Percentiles rank a stretch among this genome's conserved stretches.
Conservation (phyloP, 768 basidiomycete species). For the Daedaleopsis nitida region DNA sequence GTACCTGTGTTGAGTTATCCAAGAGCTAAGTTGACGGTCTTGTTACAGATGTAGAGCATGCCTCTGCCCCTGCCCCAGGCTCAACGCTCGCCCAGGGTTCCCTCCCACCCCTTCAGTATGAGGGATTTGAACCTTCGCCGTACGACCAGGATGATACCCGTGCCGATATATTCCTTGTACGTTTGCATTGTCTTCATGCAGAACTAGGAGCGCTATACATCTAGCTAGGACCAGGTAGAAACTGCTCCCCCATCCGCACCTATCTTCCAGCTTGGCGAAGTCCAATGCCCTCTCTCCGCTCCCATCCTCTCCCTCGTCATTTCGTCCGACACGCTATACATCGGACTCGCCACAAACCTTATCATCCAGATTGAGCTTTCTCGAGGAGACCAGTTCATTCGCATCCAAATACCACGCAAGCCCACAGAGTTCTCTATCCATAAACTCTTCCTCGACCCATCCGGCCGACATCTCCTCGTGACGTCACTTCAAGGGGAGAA, state of each 20-base stretch:
- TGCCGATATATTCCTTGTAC: conserved; percentile 39
- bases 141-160: conserved; percentile 53
- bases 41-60: conserved; percentile 81
- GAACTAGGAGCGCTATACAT: not conserved
- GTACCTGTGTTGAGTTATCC: conserved; percentile 16
- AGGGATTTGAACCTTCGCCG: conserved; percentile 85
- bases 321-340: conserved; percentile 83
- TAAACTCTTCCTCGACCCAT: conserved; percentile 90
- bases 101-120: conserved; percentile 69
- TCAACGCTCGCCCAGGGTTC: conserved; percentile 37
- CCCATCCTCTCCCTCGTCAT: conserved; percentile 82
- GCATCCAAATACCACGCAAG: conserved; percentile 76
- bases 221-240: conserved; percentile 15
- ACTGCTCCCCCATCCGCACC: conserved; percentile 46
- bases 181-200: not conserved
- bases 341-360: conserved; percentile 75
- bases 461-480: conserved; percentile 86
- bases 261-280: conserved; percentile 82
- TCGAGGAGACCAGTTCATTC: conserved; percentile 82
- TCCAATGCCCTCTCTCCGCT: conserved; percentile 88
- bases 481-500: conserved; percentile 90
- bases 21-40: not conserved
- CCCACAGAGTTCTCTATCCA: conserved; percentile 74
- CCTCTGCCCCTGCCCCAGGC: conserved; percentile 51
- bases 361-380: conserved; percentile 90